A percentile compares a stretch with the other conserved stretches of the same genome.
Conservation (phyloP, 345 rosid genomes). For the Punica granatum region DNA sequence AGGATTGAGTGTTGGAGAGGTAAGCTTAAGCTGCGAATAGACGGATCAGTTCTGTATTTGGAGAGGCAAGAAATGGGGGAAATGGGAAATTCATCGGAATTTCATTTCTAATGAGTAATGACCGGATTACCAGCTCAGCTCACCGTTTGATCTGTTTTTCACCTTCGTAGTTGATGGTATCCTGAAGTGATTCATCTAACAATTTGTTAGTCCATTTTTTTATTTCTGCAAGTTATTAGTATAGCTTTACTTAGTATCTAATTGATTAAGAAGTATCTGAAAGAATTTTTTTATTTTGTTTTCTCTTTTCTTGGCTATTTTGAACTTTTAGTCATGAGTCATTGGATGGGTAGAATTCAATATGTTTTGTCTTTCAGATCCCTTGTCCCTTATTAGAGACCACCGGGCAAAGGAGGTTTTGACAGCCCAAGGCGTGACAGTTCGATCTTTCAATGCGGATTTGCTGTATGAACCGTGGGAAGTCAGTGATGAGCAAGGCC, state of each 20-base stretch:
- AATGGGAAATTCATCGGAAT: not conserved
- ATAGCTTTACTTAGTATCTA: too few species aligned
- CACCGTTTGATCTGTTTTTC: not conserved
- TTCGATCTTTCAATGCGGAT: slow-evolving; percentile 83
- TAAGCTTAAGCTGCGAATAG: not conserved
- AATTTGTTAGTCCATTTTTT: not conserved
- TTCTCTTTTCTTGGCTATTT: too few species aligned
- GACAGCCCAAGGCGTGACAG: slow-evolving; percentile 63
- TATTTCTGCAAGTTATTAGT: not conserved
- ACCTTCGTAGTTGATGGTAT: not conserved
- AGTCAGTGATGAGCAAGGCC: slow-evolving; percentile 70
- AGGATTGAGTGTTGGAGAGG: not conserved
- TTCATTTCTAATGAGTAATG: not conserved
- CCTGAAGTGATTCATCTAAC: not conserved
- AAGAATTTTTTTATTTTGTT: too few species aligned
- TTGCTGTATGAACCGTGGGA: slow-evolving; percentile 99
- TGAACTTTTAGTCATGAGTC: not conserved
- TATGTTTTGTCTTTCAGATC: slow-evolving; percentile 51
- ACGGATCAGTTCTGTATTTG: not conserved
- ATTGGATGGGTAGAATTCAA: not conserved
- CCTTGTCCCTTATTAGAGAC: slow-evolving; percentile 87
- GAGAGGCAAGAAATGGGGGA: too few species aligned
- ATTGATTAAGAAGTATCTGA: not conserved
- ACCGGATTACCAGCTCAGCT: too few species aligned
- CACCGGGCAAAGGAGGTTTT: slow-evolving; percentile 80